Base-by-base conservation (phyloP, 2,329 filamentous ascomycete genomes). In the Beauveria rudraprayagi region DNA sequence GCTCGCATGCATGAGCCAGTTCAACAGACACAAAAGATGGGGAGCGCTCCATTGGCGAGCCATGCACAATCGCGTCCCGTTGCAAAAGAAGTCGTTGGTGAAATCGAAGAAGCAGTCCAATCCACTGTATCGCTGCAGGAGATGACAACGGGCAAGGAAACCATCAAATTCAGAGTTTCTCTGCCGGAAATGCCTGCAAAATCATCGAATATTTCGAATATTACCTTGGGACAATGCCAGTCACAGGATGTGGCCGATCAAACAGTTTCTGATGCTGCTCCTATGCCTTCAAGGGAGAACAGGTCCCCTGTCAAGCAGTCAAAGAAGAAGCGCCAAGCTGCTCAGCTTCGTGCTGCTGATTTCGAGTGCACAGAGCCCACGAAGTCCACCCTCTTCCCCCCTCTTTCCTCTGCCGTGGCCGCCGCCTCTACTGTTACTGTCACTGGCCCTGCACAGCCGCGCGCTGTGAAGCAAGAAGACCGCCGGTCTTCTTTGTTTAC, bases 401-500 rank as follows among this genome's bases (percentile, higher is more conserved):
- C 37, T 16, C 19, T 53, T 17, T 10, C 16, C 24, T 50, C 34
- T 51, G 11, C 16, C 14, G 30, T 19, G 2, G 17, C 28, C 4
- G n/a, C n/a, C 19, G 28, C 19, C 8, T 30, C 24, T 8, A 16
- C 44, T 14, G 30, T 17, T 22, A 43, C 22, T 22, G 19, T 43
- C 8, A 37, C 30, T 22, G 41, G 14, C 16, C 2, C 44, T 6
- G 22, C 44, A 5, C 17, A 40, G 37, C 54, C 41, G 24, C 37
- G 6, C 9, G 19, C 19, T 19, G 41, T 48, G 5, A 16, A 37
- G 19, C 46, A 55, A 16, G 41, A 54, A 30, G 16, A 5, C 2
- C 44, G 11, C 11, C 58, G 26, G 26, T 43, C 63, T 19, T 68
- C 69, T 44, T 53, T 61, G 5, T 73, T 72, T 43, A 72, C 72